These are phyloP conservation scores for Suillus americanus DNA, from an alignment of 768 basidiomycete genomes.

Conservation along the genomic window DNA sequence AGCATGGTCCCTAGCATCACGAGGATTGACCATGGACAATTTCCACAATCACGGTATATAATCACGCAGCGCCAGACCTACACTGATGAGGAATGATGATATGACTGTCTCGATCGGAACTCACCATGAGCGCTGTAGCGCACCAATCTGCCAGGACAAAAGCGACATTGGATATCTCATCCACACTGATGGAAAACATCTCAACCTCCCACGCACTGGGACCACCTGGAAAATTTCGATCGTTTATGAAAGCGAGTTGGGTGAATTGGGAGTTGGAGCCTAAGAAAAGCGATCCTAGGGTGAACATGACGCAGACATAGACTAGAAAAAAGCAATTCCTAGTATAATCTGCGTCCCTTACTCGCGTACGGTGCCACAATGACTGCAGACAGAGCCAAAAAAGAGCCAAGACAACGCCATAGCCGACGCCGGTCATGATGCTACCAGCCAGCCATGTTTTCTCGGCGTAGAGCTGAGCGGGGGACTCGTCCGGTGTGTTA, in stretches of 20 bases:
- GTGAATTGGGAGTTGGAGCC: constrained; percentile 29
- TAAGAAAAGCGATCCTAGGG: constrained; percentile 24
- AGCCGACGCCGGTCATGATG: constrained; percentile 25
- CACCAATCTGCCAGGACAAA: constrained; percentile 32
- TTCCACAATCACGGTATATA: constrained; percentile 23
- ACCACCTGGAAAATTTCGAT: constrained; percentile 27
- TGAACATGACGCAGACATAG: constrained; percentile 23
- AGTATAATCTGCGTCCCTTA: constrained; percentile 11
- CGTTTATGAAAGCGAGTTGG: constrained; percentile 28
- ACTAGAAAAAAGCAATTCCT: constrained; percentile 23
- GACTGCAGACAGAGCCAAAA: constrained; percentile 22
- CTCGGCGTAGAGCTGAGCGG: constrained; percentile 21
- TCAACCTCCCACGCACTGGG: constrained; percentile 22
- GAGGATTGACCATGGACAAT: constrained; percentile 17
- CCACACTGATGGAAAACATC: constrained; percentile 28
- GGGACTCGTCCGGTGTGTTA: constrained; percentile 6
- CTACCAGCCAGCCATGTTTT: constrained; percentile 28
- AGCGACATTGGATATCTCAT: constrained; percentile 24
- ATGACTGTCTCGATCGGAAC: background rate
- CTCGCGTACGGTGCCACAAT: constrained; percentile 19
- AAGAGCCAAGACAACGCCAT: constrained; percentile 26
- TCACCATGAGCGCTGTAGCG: constrained; percentile 25
- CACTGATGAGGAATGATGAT: background rate
- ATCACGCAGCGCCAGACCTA: constrained; percentile 32
- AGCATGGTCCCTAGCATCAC: constrained; percentile 22